Evolutionary conservation across 2,329 filamentous ascomycete genomes (phyloP).

Genomic region (Fusarium tjaetaba): DNA sequence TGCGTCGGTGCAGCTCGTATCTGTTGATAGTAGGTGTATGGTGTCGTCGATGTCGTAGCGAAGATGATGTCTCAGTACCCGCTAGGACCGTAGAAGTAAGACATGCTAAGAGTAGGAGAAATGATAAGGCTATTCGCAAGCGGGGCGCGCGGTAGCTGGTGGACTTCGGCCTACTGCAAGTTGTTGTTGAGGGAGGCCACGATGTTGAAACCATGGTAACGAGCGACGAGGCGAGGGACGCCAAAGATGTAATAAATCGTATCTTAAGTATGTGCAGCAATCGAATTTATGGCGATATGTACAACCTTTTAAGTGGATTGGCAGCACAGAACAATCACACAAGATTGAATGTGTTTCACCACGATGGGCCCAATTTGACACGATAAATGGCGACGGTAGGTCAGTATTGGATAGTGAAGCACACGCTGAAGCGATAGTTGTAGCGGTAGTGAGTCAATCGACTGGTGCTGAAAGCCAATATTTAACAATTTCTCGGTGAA

Average conservation of each 20-base stretch:
- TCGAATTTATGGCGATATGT: neutral
- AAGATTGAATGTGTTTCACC: slow-evolving; percentile 43
- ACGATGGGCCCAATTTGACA: slow-evolving; percentile 30
- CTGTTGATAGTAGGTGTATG: slow-evolving; percentile 8
- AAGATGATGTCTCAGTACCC: slow-evolving; percentile 28
- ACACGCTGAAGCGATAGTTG: slow-evolving; percentile 9
- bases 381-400: slow-evolving; percentile 19
- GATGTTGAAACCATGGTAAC: slow-evolving; percentile 31
- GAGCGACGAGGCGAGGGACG: slow-evolving; percentile 31
- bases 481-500: slow-evolving; percentile 9
- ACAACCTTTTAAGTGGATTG: slow-evolving; percentile 13
- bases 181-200: slow-evolving; percentile 2
- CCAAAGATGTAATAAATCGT: neutral
- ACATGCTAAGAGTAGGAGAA: slow-evolving; percentile 39
- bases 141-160: slow-evolving; percentile 13
- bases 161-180: neutral
- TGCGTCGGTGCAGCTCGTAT: slow-evolving; percentile 25
- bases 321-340: slow-evolving; percentile 22
- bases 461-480: neutral
- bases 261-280: neutral
- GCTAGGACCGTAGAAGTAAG: slow-evolving; percentile 35
- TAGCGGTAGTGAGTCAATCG: neutral
- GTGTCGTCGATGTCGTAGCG: slow-evolving; percentile 24
- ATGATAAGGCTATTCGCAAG: slow-evolving; percentile 21
- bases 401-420: slow-evolving; percentile 13